Evolutionary conservation across 2,329 filamentous ascomycete genomes (phyloP).

Genomic region (Colletotrichum musae): DNA sequence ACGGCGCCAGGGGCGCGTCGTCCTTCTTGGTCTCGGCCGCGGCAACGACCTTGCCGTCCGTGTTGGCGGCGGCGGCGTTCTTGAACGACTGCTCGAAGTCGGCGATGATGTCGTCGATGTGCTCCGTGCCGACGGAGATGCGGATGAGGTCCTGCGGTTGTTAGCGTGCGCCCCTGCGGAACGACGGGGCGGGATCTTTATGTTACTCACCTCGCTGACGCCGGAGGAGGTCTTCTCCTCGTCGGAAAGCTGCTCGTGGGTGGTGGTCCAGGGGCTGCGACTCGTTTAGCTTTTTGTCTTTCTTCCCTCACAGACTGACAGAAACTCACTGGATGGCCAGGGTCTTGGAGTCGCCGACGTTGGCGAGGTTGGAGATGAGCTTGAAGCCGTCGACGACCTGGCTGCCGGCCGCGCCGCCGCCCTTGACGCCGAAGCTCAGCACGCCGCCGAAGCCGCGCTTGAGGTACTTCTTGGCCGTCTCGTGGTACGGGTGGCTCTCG

Average conservation of each 20-base stretch:
- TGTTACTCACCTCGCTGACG: conserved; percentile 76
- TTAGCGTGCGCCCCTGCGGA: not conserved
- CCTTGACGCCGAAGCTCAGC: conserved; percentile 93
- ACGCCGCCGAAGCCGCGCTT: conserved; percentile 90
- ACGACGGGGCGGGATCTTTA: not conserved
- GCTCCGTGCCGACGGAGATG: conserved; percentile 95
- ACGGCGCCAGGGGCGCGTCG: conserved; percentile 54
- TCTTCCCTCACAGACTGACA: not conserved
- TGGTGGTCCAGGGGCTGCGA: conserved; percentile 85
- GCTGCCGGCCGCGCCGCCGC: conserved; percentile 84
- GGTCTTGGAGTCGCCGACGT: conserved; percentile 96
- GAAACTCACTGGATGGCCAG: conserved; percentile 81
- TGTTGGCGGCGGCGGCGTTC: conserved; percentile 65
- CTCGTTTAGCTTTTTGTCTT: not conserved
- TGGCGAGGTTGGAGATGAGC: conserved; percentile 94
- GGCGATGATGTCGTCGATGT: conserved; percentile 96
- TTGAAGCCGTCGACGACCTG: conserved; percentile 95
- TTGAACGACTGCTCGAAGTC: conserved; percentile 95
- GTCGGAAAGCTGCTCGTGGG: conserved; percentile 90
- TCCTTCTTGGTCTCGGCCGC: conserved; percentile 50
- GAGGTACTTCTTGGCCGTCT: conserved; percentile 88
- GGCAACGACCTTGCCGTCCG: conserved; percentile 47
- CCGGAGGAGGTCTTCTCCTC: conserved; percentile 86
- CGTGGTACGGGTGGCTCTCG: conserved; percentile 84
- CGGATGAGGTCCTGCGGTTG: conserved; percentile 83